phyloP scores from a whole-genome alignment of 805 yeast species.

The Ogataea nakhonphanomensis region DNA sequence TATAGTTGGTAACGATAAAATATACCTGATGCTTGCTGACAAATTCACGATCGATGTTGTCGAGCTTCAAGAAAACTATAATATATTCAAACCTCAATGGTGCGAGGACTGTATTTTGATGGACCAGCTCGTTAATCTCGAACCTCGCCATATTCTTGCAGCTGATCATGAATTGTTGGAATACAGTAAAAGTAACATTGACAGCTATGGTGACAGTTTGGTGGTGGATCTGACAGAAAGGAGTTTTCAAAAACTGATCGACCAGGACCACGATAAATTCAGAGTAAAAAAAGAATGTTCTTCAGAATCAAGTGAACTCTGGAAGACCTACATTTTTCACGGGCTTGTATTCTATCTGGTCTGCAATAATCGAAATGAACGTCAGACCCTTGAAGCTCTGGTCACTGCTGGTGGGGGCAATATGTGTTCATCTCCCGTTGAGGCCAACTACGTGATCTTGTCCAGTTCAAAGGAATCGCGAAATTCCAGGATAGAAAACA shows the following conservation, averaged over 20 bases:
- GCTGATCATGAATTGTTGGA: conserved; percentile 34
- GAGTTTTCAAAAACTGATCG: conserved; percentile 23
- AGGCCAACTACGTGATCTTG: too few relatives aligned
- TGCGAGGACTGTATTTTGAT: conserved; percentile 57
- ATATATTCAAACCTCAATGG: conserved; percentile 70
- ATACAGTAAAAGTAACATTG: conserved; percentile 39
- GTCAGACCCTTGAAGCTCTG: too few relatives aligned
- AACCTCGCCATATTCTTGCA: conserved; percentile 54
- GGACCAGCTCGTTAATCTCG: conserved; percentile 45
- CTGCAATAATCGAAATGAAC: too few relatives aligned
- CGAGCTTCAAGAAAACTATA: conserved; percentile 40
- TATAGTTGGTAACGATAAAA: conserved; percentile 12
- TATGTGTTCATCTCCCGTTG: too few relatives aligned
- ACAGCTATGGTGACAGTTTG: conserved; percentile 63
- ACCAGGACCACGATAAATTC: neutral
- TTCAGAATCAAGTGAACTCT: neutral
- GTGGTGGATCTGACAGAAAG: conserved; percentile 30
- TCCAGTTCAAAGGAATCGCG: too few relatives aligned
- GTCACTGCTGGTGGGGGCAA: too few relatives aligned
- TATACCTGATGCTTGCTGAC: conserved; percentile 36
- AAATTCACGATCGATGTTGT: conserved; percentile 38
- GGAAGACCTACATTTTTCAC: conserved; percentile 29
- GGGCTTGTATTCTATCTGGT: conserved; percentile 35
- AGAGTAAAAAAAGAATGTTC: neutral
- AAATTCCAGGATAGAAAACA: too few relatives aligned